Conservation (phyloP, 805 yeast genomes). For the Pichia pseudocactophila region DNA sequence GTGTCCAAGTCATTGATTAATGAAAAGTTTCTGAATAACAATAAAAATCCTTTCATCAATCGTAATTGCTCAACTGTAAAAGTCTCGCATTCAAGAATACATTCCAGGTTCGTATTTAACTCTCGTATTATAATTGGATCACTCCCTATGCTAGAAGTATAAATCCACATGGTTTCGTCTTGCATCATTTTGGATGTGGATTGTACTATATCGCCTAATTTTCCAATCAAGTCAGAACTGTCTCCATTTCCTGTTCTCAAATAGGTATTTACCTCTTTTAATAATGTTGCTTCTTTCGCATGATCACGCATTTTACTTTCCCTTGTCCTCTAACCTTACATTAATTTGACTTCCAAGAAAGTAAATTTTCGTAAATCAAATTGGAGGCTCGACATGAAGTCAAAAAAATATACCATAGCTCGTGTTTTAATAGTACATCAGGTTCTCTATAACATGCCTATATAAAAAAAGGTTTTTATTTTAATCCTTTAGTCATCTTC, state of each 20-base stretch:
- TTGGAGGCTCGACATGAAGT: too few species aligned
- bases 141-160: neutral
- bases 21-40: constrained; percentile 5
- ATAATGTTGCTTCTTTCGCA: neutral
- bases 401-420: too few species aligned
- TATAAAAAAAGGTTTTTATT: neutral
- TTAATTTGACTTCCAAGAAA: too few species aligned
- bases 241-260: neutral
- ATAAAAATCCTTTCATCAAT: constrained; percentile 3
- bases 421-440: too few species aligned
- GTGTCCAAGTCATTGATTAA: neutral
- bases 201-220: constrained; percentile 6
- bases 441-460: neutral
- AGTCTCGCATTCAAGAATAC: neutral
- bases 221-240: neutral
- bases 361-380: too few species aligned
- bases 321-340: too few species aligned
- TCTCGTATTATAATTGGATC: too few species aligned
- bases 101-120: too few species aligned
- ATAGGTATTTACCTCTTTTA: neutral
- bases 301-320: neutral
- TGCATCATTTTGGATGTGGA: constrained; percentile 8
- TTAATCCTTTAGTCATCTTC: constrained; percentile 21
- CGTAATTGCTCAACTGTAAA: neutral
- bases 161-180: constrained; percentile 7